Evolutionary conservation across 1,284 basidiomycete species (phyloP).

Genomic region (Bjerkandera adusta): DNA sequence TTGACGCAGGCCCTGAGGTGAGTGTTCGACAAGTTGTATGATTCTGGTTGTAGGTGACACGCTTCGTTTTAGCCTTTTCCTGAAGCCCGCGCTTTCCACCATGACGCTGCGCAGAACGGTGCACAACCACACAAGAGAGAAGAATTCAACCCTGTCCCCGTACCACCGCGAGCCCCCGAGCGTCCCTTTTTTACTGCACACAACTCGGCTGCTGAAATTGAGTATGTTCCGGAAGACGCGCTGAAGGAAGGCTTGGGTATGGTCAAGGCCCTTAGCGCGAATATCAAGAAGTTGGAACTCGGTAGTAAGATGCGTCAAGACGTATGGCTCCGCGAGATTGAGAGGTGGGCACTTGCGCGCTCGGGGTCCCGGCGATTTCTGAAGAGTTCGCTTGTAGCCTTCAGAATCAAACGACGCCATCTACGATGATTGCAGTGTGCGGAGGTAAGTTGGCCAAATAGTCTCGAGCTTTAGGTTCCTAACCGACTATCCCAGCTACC

Average conservation of each 20-base stretch:
- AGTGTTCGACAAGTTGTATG: too few relatives aligned
- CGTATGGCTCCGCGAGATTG: constrained; percentile 56
- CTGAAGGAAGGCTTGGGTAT: constrained; percentile 51
- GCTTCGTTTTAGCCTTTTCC: too few relatives aligned
- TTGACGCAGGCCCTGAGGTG: too few relatives aligned
- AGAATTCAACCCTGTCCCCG: neutral
- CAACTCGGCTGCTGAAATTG: constrained; percentile 38
- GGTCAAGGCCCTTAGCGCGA: constrained; percentile 45
- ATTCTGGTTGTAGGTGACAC: too few relatives aligned
- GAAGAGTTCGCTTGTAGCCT: constrained; percentile 34
- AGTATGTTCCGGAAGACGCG: constrained; percentile 47
- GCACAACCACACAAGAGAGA: too few relatives aligned
- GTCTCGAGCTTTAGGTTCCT: neutral
- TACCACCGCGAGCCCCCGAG: neutral
- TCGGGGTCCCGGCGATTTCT: neutral
- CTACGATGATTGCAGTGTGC: constrained; percentile 59
- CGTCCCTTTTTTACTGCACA: constrained; percentile 23
- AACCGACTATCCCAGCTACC: constrained; percentile 53
- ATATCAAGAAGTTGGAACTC: constrained; percentile 44
- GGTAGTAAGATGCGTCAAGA: constrained; percentile 55
- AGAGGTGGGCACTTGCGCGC: constrained; percentile 36
- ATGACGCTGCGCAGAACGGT: too few relatives aligned
- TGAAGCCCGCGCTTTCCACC: too few relatives aligned
- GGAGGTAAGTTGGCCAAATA: constrained; percentile 39
- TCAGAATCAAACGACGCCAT: constrained; percentile 46